Evolutionary conservation across 164 flowering plant species (phyloP).

Genomic region (Kingdonia uniflora): DNA sequence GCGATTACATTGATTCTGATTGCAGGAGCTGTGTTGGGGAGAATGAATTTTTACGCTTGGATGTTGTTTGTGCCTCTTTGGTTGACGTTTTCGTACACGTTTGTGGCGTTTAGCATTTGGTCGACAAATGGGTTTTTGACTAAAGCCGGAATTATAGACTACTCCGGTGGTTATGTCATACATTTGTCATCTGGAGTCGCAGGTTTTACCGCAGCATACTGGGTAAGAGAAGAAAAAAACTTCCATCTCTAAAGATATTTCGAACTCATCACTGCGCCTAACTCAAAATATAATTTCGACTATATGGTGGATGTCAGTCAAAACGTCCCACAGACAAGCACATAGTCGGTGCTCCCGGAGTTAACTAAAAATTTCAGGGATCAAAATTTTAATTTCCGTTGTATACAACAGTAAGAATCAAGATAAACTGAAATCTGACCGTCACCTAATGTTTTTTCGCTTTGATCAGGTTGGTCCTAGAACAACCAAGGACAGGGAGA

Average conservation of each 20-base stretch:
- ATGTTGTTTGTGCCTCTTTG: slow-evolving; percentile 30
- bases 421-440: too few relatives aligned
- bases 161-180: slow-evolving; percentile 23
- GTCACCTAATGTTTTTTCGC: too few relatives aligned
- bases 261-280: too few relatives aligned
- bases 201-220: slow-evolving; percentile 27
- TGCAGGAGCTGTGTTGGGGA: slow-evolving; percentile 25
- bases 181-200: slow-evolving; percentile 30
- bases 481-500: slow-evolving; percentile 19
- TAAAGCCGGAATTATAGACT: slow-evolving; percentile 20
- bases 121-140: slow-evolving; percentile 16
- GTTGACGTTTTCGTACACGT: slow-evolving; percentile 27
- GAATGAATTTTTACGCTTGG: slow-evolving; percentile 32
- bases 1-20: slow-evolving; percentile 30
- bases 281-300: too few relatives aligned
- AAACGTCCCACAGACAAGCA: too few relatives aligned
- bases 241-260: too few relatives aligned
- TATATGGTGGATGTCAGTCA: too few relatives aligned
- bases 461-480: slow-evolving; percentile 27
- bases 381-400: too few relatives aligned
- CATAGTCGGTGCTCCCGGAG: too few relatives aligned
- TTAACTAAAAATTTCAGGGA: too few relatives aligned
- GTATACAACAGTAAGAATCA: too few relatives aligned
- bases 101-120: slow-evolving; percentile 26
- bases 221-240: slow-evolving; percentile 18